phyloP scores from a whole-genome alignment of 2,329 filamentous ascomycete genomes.

The Neofusicoccum laricinum region DNA sequence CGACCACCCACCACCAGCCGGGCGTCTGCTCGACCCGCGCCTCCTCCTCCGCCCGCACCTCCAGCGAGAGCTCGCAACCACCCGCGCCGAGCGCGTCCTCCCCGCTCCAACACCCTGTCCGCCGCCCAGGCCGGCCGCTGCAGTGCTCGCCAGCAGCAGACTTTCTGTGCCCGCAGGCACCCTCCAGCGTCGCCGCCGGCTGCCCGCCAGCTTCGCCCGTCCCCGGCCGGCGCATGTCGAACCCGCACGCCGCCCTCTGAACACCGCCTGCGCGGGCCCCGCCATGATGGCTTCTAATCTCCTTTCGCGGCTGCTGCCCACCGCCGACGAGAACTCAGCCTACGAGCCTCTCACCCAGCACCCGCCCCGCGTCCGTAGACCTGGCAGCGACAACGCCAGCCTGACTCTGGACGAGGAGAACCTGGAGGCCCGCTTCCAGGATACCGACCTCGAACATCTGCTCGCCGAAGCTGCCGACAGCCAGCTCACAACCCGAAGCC shows the following conservation, averaged over 20 bases:
- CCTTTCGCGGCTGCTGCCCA: constrained; percentile 51
- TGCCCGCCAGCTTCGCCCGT: neutral
- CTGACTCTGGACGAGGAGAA: constrained; percentile 52
- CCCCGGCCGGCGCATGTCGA: neutral
- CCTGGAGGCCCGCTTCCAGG: constrained; percentile 50
- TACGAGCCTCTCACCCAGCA: constrained; percentile 31
- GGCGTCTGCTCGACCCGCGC: too few relatives aligned
- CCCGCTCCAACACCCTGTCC: neutral
- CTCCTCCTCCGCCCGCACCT: neutral
- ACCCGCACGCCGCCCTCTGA: neutral
- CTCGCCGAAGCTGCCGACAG: constrained; percentile 51
- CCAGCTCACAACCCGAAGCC: constrained; percentile 45
- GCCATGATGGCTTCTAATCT: constrained; percentile 50
- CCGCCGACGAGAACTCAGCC: constrained; percentile 46
- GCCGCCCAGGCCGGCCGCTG: too few relatives aligned
- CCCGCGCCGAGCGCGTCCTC: neutral
- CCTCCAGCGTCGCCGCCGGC: neutral
- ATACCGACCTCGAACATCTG: constrained; percentile 56
- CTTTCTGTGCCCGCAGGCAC: too few relatives aligned
- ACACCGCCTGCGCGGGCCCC: neutral
- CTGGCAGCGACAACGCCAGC: constrained; percentile 42
- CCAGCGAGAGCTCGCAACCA: neutral
- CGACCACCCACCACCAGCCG: neutral
- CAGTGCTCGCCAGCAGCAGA: too few relatives aligned
- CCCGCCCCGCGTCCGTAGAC: constrained; percentile 23